Evolutionary conservation across 176 grass and related monocot species (phyloP), one percentile per base, ranked within the genome.

Genomic region (Zoysia japonica): DNA sequence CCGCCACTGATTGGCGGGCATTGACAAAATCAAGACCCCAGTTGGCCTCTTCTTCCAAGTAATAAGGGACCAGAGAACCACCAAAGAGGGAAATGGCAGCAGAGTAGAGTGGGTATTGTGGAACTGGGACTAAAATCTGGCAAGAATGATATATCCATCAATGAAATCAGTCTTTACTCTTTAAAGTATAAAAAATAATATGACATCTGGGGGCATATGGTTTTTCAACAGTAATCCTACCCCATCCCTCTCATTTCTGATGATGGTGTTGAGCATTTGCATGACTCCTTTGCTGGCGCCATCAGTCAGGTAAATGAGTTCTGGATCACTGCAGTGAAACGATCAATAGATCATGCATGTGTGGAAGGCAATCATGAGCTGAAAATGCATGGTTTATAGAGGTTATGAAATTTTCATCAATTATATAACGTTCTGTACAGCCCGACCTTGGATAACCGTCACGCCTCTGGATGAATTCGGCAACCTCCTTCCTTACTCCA

Each of bases 81-180:
- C 96, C 92, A 78, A 47, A 89, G 47, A 99, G 84, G 19, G 92
- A 81, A 79, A 99, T 99, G 50, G 96, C 68, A 79, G 96, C 96
- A 70, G 96, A 99, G 81, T 99, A 99, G 64, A 99, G 96, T 47
- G 96, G 96, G 72, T 99, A 99, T 55, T 99, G 96, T 67, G 96
- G 96, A 59, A 99, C 96, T 64, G 96, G 96, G 72, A 99, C 96
- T 72, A 99, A 88, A 83, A 99, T 99, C 96, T 99, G 86, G 35
- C 55, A 82, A 59, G 47, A 74, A 43, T 72, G 40, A 86, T 64
- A 35, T 35, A 76, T 57, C 5, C 17, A 47, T n/a, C 35, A 49
- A 49, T 37, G 7, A 52, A 53, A 73, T 67, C 68, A n/a, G 20
- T 13, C n/a, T 62, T 54, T 38, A 72, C 19, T 77, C 13, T 61